A percentile compares a stretch with the other conserved stretches of the same genome.
These are phyloP conservation scores for Olyra latifolia DNA, from an alignment of 176 grass and related monocot genomes.

Conservation along the genomic window DNA sequence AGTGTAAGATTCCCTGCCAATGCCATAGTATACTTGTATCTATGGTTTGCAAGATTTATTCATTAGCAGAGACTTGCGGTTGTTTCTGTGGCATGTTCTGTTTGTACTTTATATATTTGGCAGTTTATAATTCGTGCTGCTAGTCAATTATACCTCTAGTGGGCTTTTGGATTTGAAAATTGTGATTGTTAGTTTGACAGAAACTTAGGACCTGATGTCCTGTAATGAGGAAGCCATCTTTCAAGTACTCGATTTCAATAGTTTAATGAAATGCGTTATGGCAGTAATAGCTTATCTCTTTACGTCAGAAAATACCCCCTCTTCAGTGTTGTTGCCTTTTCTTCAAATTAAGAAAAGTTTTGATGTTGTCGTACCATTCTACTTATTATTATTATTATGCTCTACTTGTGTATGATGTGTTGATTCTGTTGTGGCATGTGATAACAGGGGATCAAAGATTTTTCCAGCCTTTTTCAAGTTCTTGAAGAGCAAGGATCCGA, in stretches of 20 bases:
- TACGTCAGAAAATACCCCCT: no score
- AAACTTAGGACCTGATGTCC: not conserved
- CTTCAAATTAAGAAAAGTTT: not conserved
- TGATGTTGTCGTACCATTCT: not conserved
- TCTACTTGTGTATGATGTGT: not conserved
- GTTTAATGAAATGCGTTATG: not conserved
- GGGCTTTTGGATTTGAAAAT: not conserved
- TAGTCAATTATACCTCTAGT: not conserved
- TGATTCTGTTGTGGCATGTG: conserved; percentile 1
- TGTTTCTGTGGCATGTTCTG: not conserved
- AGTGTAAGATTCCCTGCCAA: conserved; percentile 40
- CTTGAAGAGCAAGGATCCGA: conserved; percentile 85
- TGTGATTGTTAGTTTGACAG: not conserved
- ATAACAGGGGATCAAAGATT: conserved; percentile 88
- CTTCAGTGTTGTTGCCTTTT: not conserved
- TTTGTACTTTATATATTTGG: not conserved
- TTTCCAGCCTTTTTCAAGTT: conserved; percentile 65
- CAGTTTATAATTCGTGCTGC: not conserved
- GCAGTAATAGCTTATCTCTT: not conserved
- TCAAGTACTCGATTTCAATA: not conserved
- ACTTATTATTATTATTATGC: not conserved
- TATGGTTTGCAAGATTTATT: not conserved
- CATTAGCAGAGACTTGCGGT: not conserved
- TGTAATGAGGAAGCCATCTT: not conserved
- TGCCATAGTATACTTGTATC: not conserved